Base-by-base conservation (phyloP, 331 rosid species). In the Erythrophleum ivorense region DNA sequence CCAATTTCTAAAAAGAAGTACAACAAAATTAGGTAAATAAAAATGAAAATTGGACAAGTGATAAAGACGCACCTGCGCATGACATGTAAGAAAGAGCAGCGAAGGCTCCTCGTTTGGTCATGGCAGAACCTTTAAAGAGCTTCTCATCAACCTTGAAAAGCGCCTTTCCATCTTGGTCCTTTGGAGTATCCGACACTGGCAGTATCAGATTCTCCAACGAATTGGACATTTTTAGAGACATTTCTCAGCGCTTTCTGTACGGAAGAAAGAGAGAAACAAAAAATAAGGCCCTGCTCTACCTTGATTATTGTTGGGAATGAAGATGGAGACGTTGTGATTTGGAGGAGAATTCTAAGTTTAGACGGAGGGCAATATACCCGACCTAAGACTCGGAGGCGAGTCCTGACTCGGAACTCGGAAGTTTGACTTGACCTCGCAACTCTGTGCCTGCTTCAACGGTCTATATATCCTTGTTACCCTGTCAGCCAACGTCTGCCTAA, bases 21-120 rank as follows among this genome's bases (percentile, higher is more conserved):
- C 6, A 21, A 14, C 12, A 31, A 21, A 14, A 60, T 7, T 11
- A 29, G 67, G 40, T 24, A 21, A 21, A n/a, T 58, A 21, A 58
- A 29, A 60, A 60, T 60, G 67, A 29, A 60, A 71, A 49, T 21
- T 11, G 34, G 31, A 12, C 9, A 33, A 46, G 41, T 6, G 48
- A 48, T 16, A 43, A 45, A 65, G 34, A 1, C 12, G 69, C 77
- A 93, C 97, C 94, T 50, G 98, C 97, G 52, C 93, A 94, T 11
- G 88, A 78, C 97, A 94, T 94, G 87, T 94, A 94, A 46, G 96
- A 92, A 77, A 94, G 73, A 15, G 98, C 93, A 19, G 97, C 94
- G 54, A 59, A 91, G 46, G 88, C 90, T 55, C 97, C 91, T 24
- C 93, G 97, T 80, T 80, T 84, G 73, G 92, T 78, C 87, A 89